phyloP scores from a whole-genome alignment of 441 rosid genomes.

The Populus hybrid region DNA sequence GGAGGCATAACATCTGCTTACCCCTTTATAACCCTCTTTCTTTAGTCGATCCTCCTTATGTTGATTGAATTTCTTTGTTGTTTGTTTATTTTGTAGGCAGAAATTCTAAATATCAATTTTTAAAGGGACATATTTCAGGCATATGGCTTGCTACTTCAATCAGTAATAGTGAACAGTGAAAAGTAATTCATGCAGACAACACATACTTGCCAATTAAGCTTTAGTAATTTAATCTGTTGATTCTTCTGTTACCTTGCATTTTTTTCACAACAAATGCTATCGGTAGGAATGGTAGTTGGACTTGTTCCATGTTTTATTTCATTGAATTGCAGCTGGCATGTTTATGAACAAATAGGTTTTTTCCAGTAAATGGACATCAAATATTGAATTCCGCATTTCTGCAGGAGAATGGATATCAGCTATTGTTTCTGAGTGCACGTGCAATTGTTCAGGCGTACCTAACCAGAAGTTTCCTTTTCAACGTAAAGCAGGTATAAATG shows the following conservation, averaged over 20 bases:
- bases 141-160: not conserved
- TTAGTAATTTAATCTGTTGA: not conserved
- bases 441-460: conserved; percentile 93
- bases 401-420: conserved; percentile 94
- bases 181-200: not conserved
- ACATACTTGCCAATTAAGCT: not conserved
- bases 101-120: not conserved
- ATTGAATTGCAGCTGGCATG: not conserved
- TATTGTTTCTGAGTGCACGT: conserved; percentile 87
- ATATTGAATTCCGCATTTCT: conserved; percentile 12
- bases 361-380: not conserved
- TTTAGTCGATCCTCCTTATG: not conserved
- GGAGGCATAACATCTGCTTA: not conserved
- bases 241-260: not conserved
- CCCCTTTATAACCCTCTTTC: not conserved
- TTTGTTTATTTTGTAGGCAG: not conserved
- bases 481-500: conserved; percentile 68
- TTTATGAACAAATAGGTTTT: not conserved
- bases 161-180: not conserved
- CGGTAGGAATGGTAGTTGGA: not conserved
- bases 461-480: conserved; percentile 71
- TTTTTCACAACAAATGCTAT: not conserved
- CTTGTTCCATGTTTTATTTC: not conserved
- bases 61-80: not conserved
- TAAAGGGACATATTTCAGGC: not conserved